Percentiles rank a stretch among this genome's conserved stretches.
phyloP scores from a whole-genome alignment of 139 green algal genomes.

The Closterium sp. region DNA sequence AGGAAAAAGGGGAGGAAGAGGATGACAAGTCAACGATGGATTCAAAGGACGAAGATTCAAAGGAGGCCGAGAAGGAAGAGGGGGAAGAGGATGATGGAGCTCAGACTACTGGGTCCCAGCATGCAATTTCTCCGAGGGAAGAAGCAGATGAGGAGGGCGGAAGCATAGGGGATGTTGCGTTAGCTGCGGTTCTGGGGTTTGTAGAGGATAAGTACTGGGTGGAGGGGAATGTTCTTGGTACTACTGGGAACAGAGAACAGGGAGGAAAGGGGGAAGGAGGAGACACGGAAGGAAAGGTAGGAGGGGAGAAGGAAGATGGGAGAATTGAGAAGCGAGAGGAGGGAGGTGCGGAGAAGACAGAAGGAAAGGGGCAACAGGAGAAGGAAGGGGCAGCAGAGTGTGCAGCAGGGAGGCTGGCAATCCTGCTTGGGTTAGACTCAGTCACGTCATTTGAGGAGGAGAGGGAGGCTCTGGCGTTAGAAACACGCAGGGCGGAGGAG shows the following conservation, averaged over 20 bases:
- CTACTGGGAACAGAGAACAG: background rate
- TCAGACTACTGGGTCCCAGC: background rate
- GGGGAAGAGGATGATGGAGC: background rate
- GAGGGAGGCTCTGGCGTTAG: background rate
- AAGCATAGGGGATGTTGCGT: background rate
- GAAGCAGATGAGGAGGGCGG: background rate
- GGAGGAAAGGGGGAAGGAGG: background rate
- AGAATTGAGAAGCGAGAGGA: no score
- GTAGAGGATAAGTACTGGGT: background rate
- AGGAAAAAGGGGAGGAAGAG: background rate
- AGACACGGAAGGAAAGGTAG: no score
- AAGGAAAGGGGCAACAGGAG: background rate
- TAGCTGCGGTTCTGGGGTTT: background rate
- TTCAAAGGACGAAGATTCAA: background rate
- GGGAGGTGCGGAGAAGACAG: background rate
- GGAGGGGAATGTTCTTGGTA: background rate
- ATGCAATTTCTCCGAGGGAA: background rate
- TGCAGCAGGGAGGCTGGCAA: background rate
- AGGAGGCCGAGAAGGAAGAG: background rate
- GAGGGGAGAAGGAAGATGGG: background rate
- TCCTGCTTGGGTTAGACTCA: background rate
- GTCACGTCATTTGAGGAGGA: background rate
- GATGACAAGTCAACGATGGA: no score
- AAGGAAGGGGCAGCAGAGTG: no score
- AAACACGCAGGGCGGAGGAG: background rate